These are phyloP conservation scores for Salisapilia sapeloensis DNA, from an alignment of 352 stramenopile species.

Conservation along the genomic window DNA sequence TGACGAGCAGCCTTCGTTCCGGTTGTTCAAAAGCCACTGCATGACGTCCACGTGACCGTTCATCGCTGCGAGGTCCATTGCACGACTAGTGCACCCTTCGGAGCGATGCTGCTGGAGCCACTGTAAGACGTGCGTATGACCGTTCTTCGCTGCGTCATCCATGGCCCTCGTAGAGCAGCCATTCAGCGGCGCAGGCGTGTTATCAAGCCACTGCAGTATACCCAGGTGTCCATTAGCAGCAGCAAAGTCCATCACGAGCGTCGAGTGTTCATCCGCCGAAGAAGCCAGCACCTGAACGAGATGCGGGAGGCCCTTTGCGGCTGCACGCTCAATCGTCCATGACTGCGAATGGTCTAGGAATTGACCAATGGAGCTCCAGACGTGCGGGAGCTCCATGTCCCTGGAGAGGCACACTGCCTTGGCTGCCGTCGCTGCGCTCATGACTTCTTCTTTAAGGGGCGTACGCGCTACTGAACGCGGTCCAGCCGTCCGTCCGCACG, in stretches of 20 bases:
- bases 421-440: slow-evolving; percentile 29
- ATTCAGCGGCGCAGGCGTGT: slow-evolving; percentile 17
- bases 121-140: slow-evolving; percentile 23
- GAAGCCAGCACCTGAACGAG: slow-evolving; percentile 50
- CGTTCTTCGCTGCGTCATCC: slow-evolving; percentile 41
- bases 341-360: slow-evolving; percentile 31
- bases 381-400: slow-evolving; percentile 37
- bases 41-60: slow-evolving; percentile 35
- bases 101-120: slow-evolving; percentile 36
- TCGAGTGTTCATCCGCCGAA: slow-evolving; percentile 8
- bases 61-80: slow-evolving; percentile 41
- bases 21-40: slow-evolving; percentile 29
- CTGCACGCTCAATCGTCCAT: slow-evolving; percentile 49
- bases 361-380: slow-evolving; percentile 21
- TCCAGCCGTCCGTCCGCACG: too few relatives aligned
- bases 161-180: slow-evolving; percentile 35
- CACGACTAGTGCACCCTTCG: slow-evolving; percentile 42
- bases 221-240: slow-evolving; percentile 45
- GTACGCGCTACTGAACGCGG: too few relatives aligned
- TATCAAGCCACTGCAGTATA: slow-evolving; percentile 41
- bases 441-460: too few relatives aligned
- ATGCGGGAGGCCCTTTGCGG: slow-evolving; percentile 36
- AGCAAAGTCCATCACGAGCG: slow-evolving; percentile 61
- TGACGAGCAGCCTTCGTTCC: slow-evolving; percentile 19
- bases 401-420: slow-evolving; percentile 21